A percentile compares a stretch with the other conserved stretches of the same genome.
Evolutionary conservation across 2,329 filamentous ascomycete genomes (phyloP).

Genomic region (Penicillium sp.): DNA sequence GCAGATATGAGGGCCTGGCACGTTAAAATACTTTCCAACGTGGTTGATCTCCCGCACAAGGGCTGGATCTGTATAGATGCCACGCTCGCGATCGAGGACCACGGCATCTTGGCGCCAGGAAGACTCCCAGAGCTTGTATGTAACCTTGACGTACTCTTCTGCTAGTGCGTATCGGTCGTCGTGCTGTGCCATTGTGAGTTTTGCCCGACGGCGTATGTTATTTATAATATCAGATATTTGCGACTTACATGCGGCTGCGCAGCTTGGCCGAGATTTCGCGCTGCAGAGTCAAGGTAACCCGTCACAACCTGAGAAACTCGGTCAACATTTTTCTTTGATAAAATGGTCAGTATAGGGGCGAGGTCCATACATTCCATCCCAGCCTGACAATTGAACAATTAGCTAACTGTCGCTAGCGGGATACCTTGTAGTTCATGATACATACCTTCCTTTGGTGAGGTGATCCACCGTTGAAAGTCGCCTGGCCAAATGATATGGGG

Average conservation of each 20-base stretch:
- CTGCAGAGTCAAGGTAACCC: slow-evolving; percentile 67
- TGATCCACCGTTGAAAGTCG: slow-evolving; percentile 69
- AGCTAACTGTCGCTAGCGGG: neutral
- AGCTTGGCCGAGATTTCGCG: slow-evolving; percentile 61
- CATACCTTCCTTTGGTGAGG: slow-evolving; percentile 61
- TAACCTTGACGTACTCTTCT: slow-evolving; percentile 65
- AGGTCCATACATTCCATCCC: slow-evolving; percentile 55
- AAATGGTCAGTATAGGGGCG: neutral
- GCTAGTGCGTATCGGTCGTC: slow-evolving; percentile 66
- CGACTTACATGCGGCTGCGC: slow-evolving; percentile 50
- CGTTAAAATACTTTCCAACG: slow-evolving; percentile 62
- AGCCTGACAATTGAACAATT: slow-evolving; percentile 38
- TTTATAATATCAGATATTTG: too few species aligned
- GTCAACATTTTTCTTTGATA: neutral
- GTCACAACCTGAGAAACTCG: slow-evolving; percentile 58
- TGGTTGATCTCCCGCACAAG: slow-evolving; percentile 68
- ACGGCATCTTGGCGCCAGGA: slow-evolving; percentile 70
- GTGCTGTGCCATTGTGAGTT: slow-evolving; percentile 45
- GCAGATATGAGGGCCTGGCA: slow-evolving; percentile 66
- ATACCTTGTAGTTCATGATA: neutral
- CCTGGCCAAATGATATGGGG: slow-evolving; percentile 67
- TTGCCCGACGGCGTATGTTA: neutral
- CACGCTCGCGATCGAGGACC: slow-evolving; percentile 57
- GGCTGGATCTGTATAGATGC: slow-evolving; percentile 60
- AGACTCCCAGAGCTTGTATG: slow-evolving; percentile 67